These are phyloP conservation scores for Plasmodium gonderi DNA, from an alignment of 169 alveolate species.

Conservation along the genomic window DNA sequence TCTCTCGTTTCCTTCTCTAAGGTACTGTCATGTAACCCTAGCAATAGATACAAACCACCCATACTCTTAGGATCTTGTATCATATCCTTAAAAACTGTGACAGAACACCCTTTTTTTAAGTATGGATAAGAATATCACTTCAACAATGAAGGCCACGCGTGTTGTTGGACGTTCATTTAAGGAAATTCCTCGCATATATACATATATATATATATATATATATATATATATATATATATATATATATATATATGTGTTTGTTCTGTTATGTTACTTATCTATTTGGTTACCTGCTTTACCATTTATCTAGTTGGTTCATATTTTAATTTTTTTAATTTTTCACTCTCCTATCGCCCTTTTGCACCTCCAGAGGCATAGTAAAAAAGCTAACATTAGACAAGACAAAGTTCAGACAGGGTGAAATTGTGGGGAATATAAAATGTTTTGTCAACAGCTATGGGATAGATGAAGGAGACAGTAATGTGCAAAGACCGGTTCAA, in stretches of 20 bases:
- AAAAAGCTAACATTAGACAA: conserved; percentile 84
- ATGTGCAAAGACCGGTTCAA: conserved; percentile 78
- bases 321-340: not conserved
- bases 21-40: conserved; percentile 59
- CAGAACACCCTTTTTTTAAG: conserved; percentile 72
- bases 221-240: conserved; percentile 2
- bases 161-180: not conserved
- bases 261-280: too few relatives aligned
- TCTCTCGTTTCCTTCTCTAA: not conserved
- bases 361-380: conserved; percentile 33
- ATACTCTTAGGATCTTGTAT: conserved; percentile 72
- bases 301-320: too few relatives aligned
- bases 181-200: not conserved
- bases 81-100: conserved; percentile 64
- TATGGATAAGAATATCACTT: not conserved
- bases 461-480: conserved; percentile 70
- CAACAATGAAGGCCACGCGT: not conserved
- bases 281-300: too few relatives aligned
- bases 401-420: conserved; percentile 81
- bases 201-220: not conserved
- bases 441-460: conserved; percentile 83
- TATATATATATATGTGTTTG: not conserved
- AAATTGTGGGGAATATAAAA: conserved; percentile 83
- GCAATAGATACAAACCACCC: conserved; percentile 68
- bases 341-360: not conserved